A percentile compares a stretch with the other conserved stretches of the same genome.
These are phyloP conservation scores for Fusarium multiceps DNA, from an alignment of 2,329 filamentous ascomycete genomes.

Conservation along the genomic window DNA sequence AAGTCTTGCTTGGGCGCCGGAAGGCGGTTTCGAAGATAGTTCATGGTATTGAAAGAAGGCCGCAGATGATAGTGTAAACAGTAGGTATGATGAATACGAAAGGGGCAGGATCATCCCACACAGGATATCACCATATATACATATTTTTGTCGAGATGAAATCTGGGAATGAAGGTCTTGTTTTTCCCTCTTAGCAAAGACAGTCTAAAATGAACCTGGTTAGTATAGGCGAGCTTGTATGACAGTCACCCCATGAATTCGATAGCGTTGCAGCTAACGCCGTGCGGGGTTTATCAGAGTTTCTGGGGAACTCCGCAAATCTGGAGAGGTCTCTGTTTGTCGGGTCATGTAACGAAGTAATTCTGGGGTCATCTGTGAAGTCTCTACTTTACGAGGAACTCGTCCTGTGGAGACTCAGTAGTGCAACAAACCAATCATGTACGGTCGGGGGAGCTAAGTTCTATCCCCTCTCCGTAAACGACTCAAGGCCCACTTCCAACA, in stretches of 20 bases:
- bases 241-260: conserved; percentile 3
- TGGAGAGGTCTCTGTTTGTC: neutral
- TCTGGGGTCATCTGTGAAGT: neutral
- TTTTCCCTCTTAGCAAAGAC: neutral
- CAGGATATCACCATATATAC: neutral
- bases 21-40: conserved; percentile 9
- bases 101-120: neutral
- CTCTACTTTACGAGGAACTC: neutral
- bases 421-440: conserved; percentile 18
- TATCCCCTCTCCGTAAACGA: too few relatives aligned
- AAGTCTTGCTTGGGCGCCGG: conserved; percentile 10
- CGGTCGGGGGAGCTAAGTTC: conserved; percentile 26
- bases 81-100: neutral
- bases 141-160: neutral
- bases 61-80: too few relatives aligned
- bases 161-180: neutral
- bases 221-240: neutral
- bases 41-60: neutral
- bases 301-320: conserved; percentile 16
- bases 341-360: neutral
- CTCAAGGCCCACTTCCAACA: too few relatives aligned
- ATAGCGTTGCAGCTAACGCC: conserved; percentile 3
- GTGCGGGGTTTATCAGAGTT: neutral
- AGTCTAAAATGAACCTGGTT: neutral
- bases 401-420: neutral